Percentiles rank a stretch among this genome's conserved stretches.
Evolutionary conservation across 768 basidiomycete genomes (phyloP).

Genomic region (Pleurotus cornucopiae): DNA sequence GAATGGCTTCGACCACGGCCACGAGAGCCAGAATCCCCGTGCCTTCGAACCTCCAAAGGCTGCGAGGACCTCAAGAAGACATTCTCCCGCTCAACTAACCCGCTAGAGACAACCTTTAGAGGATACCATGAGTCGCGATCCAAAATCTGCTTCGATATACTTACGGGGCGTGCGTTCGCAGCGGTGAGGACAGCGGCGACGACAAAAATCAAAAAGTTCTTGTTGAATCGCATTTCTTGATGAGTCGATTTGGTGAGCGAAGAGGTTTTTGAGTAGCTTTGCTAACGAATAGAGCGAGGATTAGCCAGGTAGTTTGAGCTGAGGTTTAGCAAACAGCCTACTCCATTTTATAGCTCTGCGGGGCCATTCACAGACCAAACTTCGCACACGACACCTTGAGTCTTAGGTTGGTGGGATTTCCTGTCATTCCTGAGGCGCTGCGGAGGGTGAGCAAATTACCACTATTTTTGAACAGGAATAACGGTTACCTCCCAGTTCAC

Average conservation of each 20-base stretch:
- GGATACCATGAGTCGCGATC: neutral
- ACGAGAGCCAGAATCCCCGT: neutral
- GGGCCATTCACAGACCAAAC: neutral
- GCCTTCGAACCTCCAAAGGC: neutral
- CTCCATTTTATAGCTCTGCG: neutral
- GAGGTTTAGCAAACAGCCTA: neutral
- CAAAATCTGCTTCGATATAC: neutral
- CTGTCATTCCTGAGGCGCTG: neutral
- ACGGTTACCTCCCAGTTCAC: neutral
- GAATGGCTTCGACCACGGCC: conserved; percentile 2
- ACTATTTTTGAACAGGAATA: neutral
- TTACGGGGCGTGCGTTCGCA: neutral
- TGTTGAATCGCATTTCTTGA: neutral
- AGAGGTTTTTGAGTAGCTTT: neutral
- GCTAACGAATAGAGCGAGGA: neutral
- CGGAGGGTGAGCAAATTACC: neutral
- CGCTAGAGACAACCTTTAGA: neutral
- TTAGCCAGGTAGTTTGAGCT: neutral
- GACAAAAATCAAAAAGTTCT: neutral
- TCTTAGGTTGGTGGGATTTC: neutral
- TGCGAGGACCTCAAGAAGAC: neutral
- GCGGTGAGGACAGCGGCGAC: neutral
- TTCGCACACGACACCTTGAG: neutral
- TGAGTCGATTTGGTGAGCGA: neutral
- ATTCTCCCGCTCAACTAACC: neutral